These are phyloP conservation scores for Eimeria tenella DNA, from an alignment of 169 alveolate genomes.

Conservation along the genomic window DNA sequence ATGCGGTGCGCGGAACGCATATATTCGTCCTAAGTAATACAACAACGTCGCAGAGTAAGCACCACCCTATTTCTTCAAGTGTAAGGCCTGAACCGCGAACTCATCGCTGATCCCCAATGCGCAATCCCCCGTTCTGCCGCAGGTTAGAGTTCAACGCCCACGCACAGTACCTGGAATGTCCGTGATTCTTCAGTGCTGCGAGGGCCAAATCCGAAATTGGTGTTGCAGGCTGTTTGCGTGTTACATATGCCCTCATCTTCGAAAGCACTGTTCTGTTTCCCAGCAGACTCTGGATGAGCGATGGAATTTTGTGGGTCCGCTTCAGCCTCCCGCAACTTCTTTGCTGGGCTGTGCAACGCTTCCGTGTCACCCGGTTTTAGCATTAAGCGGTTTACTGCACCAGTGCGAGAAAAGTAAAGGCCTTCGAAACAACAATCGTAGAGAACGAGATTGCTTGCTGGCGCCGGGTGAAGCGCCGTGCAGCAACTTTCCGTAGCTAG, in stretches of 20 bases:
- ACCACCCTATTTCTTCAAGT: not conserved
- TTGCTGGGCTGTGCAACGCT: too few relatives aligned
- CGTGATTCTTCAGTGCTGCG: constrained; percentile 56
- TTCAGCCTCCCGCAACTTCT: too few relatives aligned
- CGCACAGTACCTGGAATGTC: constrained; percentile 8
- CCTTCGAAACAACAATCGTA: constrained; percentile 60
- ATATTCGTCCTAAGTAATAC: constrained; percentile 28
- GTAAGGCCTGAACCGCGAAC: not conserved
- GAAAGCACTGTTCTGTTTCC: too few relatives aligned
- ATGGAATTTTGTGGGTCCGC: too few relatives aligned
- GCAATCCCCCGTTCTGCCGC: too few relatives aligned
- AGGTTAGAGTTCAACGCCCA: too few relatives aligned
- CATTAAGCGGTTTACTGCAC: constrained; percentile 20
- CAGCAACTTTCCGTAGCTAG: not conserved
- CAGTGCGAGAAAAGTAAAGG: constrained; percentile 20
- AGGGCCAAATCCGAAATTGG: not conserved
- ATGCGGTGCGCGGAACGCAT: constrained; percentile 36
- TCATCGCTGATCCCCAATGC: too few relatives aligned
- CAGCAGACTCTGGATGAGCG: too few relatives aligned
- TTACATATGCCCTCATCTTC: too few relatives aligned
- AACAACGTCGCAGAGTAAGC: not conserved
- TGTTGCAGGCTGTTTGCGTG: not conserved
- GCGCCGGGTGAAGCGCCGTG: constrained; percentile 13
- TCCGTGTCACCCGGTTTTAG: too few relatives aligned
- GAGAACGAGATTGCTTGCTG: constrained; percentile 34